These are phyloP conservation scores for Metarhizium humberi DNA, from an alignment of 2,329 filamentous ascomycete species.

Conservation along the genomic window DNA sequence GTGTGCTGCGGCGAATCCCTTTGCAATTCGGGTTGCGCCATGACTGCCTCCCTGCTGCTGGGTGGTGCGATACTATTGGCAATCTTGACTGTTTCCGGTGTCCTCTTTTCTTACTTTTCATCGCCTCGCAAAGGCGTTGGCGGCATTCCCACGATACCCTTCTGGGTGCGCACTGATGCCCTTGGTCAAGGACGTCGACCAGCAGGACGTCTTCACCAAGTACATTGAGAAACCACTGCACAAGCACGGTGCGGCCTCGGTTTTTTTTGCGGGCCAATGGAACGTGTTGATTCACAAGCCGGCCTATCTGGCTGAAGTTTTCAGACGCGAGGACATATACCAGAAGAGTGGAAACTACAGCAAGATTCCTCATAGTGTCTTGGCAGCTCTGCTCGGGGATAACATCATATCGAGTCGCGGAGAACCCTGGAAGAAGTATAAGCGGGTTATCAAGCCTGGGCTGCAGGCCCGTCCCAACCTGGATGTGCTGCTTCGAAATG, in stretches of 20 bases:
- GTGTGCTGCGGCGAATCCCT: no score
- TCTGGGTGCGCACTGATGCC: constrained; percentile 33
- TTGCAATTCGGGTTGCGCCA: no score
- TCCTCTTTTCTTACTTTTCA: constrained; percentile 10
- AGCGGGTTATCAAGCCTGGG: constrained; percentile 25
- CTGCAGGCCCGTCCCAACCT: constrained; percentile 19
- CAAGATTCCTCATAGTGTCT: constrained; percentile 29
- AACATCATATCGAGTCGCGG: constrained; percentile 30
- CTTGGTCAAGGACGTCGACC: constrained; percentile 31
- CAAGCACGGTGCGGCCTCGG: constrained; percentile 34
- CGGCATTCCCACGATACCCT: constrained; percentile 32
- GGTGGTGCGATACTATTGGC: neutral
- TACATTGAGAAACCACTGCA: constrained; percentile 29
- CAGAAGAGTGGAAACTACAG: constrained; percentile 30
- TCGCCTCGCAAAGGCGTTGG: constrained; percentile 17
- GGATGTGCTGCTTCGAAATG: constrained; percentile 14
- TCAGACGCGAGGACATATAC: constrained; percentile 21
- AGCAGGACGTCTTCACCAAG: constrained; percentile 27
- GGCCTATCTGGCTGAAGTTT: constrained; percentile 29
- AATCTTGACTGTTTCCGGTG: neutral
- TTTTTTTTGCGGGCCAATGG: constrained; percentile 40
- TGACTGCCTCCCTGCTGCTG: neutral
- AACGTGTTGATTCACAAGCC: constrained; percentile 36
- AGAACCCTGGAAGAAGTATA: constrained; percentile 24
- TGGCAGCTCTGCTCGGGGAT: constrained; percentile 27